Base-by-base conservation (phyloP, 768 basidiomycete genomes). In the Phaeotremella fagi region DNA sequence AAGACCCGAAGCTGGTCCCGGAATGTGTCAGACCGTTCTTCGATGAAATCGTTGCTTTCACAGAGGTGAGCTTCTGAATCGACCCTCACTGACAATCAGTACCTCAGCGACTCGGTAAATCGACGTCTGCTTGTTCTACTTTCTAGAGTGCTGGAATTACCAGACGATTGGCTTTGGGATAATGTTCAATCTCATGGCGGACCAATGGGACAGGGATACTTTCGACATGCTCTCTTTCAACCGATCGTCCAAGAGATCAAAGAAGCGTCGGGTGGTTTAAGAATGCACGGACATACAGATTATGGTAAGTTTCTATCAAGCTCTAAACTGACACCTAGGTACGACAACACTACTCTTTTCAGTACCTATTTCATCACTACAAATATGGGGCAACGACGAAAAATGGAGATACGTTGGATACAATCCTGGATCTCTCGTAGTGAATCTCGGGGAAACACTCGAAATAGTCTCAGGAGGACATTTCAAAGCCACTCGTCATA, bases 201-300 rank as follows among this genome's bases (percentile, higher is more conserved):
- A 9, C 50, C 52, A 2, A 37, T 48, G 29, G 56, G 56, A 2
- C 28, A 35, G 23, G 36, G 44, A 1, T 48, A 36, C 18, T 50
- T 47, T 23, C 44, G 52, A 1, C 52, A 28, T 47, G 31, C 27
- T 36, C 22, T 20, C 20, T 48, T 45, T 26, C 25, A 25, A 18
- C 56, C 53, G 2, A 25, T 55, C n/a, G 33, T 5, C 33, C 42
- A 54, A 28, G 44, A 50, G 36, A 44, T 28, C 0, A 36, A 50
- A 11, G 36, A 24, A 12, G 38, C 20, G 3, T 53, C 43, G 49
- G 37, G 46, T 43, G 46, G 45, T 43, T 61, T 48, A 27, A 45
- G 47, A 57, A 59, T 55, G 54, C 63, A 51, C 54, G 65, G 55
- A 4, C 57, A n/a, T n/a, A n/a, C n/a, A n/a, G n/a, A n/a, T n/a